Evolutionary conservation across 257 asterid genomes (phyloP).

Genomic region (Scutellaria galericulata): DNA sequence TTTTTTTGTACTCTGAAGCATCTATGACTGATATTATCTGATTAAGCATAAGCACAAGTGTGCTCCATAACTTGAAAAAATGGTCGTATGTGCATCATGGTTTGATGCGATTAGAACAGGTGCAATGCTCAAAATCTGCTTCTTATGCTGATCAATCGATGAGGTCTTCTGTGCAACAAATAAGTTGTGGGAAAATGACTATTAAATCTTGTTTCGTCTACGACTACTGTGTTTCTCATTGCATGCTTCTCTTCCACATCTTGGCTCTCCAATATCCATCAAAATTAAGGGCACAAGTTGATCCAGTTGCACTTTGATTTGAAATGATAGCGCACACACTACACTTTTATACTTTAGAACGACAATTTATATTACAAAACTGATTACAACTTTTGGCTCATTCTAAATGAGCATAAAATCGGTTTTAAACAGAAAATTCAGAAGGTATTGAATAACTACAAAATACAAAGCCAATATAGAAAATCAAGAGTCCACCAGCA

Average conservation of each 20-base stretch:
- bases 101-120: too few species aligned
- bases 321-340: not conserved
- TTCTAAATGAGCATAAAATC: not conserved
- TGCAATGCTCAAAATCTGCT: too few species aligned
- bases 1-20: too few species aligned
- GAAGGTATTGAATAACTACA: constrained; percentile 12
- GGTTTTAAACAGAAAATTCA: constrained; percentile 14
- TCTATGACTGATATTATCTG: too few species aligned
- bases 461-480: not conserved
- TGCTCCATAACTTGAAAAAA: too few species aligned
- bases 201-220: too few species aligned
- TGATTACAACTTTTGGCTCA: not conserved
- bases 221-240: not conserved
- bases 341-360: not conserved
- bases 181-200: not conserved
- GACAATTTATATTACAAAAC: not conserved
- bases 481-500: not conserved
- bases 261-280: too few species aligned
- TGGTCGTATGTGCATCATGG: too few species aligned
- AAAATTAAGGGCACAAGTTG: constrained; percentile 1
- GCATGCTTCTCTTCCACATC: not conserved
- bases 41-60: too few species aligned
- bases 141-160: too few species aligned
- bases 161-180: not conserved
- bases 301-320: constrained; percentile 8